Percentiles rank a stretch among this genome's conserved stretches.
Evolutionary conservation across 108 stramenopile genomes (phyloP).

Genomic region (Conticribra weissflogii): DNA sequence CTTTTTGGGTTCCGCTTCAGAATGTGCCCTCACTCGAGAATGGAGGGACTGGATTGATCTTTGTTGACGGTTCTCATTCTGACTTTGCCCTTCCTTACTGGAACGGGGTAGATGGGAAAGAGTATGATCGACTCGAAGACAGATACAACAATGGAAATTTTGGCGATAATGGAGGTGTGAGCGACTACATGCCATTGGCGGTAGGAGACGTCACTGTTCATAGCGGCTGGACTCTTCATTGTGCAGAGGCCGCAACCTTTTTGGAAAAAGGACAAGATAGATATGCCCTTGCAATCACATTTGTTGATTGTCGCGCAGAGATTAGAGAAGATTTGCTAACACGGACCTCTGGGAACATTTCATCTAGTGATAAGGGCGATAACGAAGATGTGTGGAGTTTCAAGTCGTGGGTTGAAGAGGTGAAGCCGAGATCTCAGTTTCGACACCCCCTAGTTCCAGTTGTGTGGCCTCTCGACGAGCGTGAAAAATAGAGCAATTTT

Average conservation of each 20-base stretch:
- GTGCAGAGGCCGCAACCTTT: conserved; percentile 61
- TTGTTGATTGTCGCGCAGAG: conserved; percentile 79
- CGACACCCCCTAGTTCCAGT: conserved; percentile 75
- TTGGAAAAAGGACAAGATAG: conserved; percentile 50
- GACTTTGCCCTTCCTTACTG: conserved; percentile 89
- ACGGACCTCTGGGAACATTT: not conserved
- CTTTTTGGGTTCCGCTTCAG: conserved; percentile 88
- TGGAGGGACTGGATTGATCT: conserved; percentile 70
- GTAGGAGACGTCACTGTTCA: conserved; percentile 83
- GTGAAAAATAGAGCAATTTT: too few species aligned
- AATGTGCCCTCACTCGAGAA: conserved; percentile 51
- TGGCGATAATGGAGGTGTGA: conserved; percentile 9
- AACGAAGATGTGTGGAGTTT: conserved; percentile 85
- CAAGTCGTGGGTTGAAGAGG: conserved; percentile 64
- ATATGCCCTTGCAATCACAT: conserved; percentile 76
- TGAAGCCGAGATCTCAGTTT: conserved; percentile 55
- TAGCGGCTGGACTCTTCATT: conserved; percentile 86
- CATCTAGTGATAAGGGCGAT: conserved; percentile 51
- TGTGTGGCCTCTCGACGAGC: conserved; percentile 61
- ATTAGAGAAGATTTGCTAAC: conserved; percentile 62
- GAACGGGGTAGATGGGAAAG: conserved; percentile 61
- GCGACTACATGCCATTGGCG: conserved; percentile 79
- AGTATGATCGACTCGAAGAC: conserved; percentile 66
- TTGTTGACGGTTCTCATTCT: conserved; percentile 73
- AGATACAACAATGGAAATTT: conserved; percentile 45